A percentile compares a stretch with the other conserved stretches of the same genome.
phyloP scores from a whole-genome alignment of 1,139 yeast species.

The Arxiozyma slooffiae region DNA sequence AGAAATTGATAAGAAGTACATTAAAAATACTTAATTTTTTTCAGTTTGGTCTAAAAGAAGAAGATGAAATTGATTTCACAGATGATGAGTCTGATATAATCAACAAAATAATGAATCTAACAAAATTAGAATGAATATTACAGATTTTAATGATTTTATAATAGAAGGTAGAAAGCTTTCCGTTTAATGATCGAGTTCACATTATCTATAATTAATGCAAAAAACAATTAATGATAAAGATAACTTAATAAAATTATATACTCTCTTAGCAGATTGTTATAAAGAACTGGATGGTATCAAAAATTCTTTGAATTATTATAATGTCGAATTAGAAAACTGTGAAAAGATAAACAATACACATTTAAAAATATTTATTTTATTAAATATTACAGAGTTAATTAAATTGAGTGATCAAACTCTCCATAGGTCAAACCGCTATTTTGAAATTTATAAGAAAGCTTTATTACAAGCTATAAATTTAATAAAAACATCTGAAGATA shows the following conservation, averaged over 20 bases:
- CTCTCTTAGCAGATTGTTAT: neutral
- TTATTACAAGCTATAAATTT: neutral
- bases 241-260: neutral
- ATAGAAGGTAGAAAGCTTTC: slow-evolving; percentile 1
- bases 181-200: neutral
- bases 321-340: neutral
- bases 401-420: neutral
- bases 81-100: slow-evolving; percentile 30
- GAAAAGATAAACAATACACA: neutral
- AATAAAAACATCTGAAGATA: neutral
- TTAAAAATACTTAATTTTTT: slow-evolving; percentile 37
- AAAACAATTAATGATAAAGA: neutral
- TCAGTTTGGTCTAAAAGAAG: slow-evolving; percentile 49
- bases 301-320: slow-evolving; percentile 1
- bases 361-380: neutral
- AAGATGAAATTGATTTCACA: slow-evolving; percentile 23
- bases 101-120: neutral
- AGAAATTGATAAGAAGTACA: slow-evolving; percentile 20
- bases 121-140: neutral
- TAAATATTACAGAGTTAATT: neutral
- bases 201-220: neutral
- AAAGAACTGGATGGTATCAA: slow-evolving; percentile 1
- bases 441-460: neutral
- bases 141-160: slow-evolving; percentile 2
- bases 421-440: neutral